Evolutionary conservation across 345 rosid species (phyloP).

Genomic region (Schrenkiella parvula): DNA sequence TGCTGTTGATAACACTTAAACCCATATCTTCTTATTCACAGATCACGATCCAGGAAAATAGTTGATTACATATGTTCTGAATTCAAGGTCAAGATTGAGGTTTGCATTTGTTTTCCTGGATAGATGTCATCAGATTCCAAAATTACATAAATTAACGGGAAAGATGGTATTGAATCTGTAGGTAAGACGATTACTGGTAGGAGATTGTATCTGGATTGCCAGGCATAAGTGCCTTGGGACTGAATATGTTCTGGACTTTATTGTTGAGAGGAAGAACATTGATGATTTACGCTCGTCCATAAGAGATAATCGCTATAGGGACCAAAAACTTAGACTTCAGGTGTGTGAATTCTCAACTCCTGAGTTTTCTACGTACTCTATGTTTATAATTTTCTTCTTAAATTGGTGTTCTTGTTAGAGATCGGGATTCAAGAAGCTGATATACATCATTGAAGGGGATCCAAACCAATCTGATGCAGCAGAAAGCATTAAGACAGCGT

Average conservation of each 20-base stretch:
- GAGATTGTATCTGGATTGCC: slow-evolving; percentile 94
- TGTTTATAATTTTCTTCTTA: not conserved
- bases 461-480: slow-evolving; percentile 75
- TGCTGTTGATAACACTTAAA: slow-evolving; percentile 28
- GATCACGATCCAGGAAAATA: slow-evolving; percentile 65
- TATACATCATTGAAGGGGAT: slow-evolving; percentile 89
- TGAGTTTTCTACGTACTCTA: not conserved
- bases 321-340: slow-evolving; percentile 77
- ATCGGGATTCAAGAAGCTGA: slow-evolving; percentile 80
- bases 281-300: slow-evolving; percentile 81
- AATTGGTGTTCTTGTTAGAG: slow-evolving; percentile 40
- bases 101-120: slow-evolving; percentile 21
- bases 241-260: slow-evolving; percentile 90
- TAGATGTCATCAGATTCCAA: not conserved
- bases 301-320: slow-evolving; percentile 81
- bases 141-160: not conserved
- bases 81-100: slow-evolving; percentile 62
- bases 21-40: slow-evolving; percentile 28
- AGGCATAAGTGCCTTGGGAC: slow-evolving; percentile 52
- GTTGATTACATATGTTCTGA: slow-evolving; percentile 56
- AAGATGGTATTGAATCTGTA: slow-evolving; percentile 23
- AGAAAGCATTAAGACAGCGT: slow-evolving; percentile 90
- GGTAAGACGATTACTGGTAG: slow-evolving; percentile 86
- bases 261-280: slow-evolving; percentile 88
- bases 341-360: slow-evolving; percentile 22